Conservation (phyloP, 371 early-diverging fungal species). For the Rhizopus arrhizus region DNA sequence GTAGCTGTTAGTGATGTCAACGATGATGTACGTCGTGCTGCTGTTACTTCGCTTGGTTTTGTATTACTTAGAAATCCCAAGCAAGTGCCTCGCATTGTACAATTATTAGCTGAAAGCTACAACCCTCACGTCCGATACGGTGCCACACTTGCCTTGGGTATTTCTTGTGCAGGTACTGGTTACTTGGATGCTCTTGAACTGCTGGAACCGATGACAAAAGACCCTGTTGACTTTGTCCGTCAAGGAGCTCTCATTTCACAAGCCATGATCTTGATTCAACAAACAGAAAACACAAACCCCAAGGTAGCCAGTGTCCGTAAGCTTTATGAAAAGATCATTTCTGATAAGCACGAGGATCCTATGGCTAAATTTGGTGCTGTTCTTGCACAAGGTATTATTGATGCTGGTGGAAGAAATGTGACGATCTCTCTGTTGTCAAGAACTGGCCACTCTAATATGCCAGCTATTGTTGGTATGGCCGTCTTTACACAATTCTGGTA, state of each 20-base stretch:
- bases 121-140: slow-evolving; percentile 99
- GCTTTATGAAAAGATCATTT: slow-evolving; percentile 85
- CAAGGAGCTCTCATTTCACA: slow-evolving; percentile 98
- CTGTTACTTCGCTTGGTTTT: slow-evolving; percentile 97
- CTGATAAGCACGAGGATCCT: slow-evolving; percentile 91
- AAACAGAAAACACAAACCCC: slow-evolving; percentile 81
- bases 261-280: slow-evolving; percentile 98
- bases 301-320: slow-evolving; percentile 84
- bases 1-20: slow-evolving; percentile 97
- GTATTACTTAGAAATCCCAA: slow-evolving; percentile 87
- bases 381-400: slow-evolving; percentile 96
- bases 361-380: slow-evolving; percentile 98
- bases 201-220: slow-evolving; percentile 98
- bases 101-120: slow-evolving; percentile 96
- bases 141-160: slow-evolving; percentile 96
- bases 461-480: slow-evolving; percentile 96
- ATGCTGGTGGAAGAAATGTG: slow-evolving; percentile 97
- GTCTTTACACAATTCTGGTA: slow-evolving; percentile 99
- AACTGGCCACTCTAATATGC: slow-evolving; percentile 88
- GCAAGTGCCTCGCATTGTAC: slow-evolving; percentile 96
- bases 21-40: slow-evolving; percentile 98
- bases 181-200: slow-evolving; percentile 90
- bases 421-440: slow-evolving; percentile 90
- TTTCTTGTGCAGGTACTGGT: slow-evolving; percentile 97
- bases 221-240: slow-evolving; percentile 96